Percentiles rank a stretch among this genome's conserved stretches.
Conservation (phyloP, 106 monocot species). For the Agapanthus africanus region DNA sequence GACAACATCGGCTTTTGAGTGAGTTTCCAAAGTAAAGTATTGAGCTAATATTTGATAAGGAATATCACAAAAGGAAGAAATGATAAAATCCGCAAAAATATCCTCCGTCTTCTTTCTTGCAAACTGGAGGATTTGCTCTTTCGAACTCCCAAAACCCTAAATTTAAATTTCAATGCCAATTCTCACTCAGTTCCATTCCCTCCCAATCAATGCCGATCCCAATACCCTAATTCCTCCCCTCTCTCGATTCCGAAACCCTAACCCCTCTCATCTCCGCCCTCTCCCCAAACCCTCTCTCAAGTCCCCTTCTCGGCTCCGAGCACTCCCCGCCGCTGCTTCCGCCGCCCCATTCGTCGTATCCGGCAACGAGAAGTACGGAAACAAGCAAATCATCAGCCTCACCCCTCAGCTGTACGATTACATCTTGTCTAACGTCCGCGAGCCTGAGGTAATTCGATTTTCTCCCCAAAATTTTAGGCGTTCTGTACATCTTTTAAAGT, state of each 20-base stretch:
- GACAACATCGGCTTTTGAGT: no score
- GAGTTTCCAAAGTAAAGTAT: no score
- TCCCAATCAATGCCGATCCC: background rate
- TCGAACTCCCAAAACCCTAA: background rate
- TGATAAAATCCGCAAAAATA: no score
- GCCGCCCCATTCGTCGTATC: constrained; percentile 13
- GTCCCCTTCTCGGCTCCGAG: no score
- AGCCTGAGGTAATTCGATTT: constrained; percentile 25
- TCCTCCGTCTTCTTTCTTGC: no score
- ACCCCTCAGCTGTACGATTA: constrained; percentile 48
- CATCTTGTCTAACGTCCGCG: constrained; percentile 50
- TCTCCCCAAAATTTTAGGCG: background rate
- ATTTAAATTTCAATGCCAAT: background rate
- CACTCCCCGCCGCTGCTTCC: background rate
- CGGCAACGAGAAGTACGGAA: constrained; percentile 33
- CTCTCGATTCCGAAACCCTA: background rate
- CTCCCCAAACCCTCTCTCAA: background rate
- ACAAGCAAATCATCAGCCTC: constrained; percentile 54
- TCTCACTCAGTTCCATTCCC: background rate
- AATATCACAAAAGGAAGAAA: no score
- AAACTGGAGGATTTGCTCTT: no score
- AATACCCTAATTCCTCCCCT: background rate
- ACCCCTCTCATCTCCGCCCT: background rate
- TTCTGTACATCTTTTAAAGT: background rate
- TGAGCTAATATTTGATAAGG: no score